These are phyloP conservation scores for Pyrrhoderma lamaoense DNA, from an alignment of 1,284 basidiomycete species.

Conservation along the genomic window DNA sequence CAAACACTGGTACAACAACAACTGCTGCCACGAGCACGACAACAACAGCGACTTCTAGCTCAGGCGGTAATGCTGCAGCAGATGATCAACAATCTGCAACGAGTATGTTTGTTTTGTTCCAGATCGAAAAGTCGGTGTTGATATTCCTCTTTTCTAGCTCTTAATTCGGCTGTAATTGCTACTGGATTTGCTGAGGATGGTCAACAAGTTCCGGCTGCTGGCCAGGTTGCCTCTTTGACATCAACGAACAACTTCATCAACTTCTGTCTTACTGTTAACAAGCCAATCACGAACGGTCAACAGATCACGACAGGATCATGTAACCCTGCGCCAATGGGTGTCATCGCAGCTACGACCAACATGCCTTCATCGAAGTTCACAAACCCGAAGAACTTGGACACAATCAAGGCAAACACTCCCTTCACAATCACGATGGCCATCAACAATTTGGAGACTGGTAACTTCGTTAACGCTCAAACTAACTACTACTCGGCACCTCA, in stretches of 20 bases:
- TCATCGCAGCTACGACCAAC: conserved; percentile 35
- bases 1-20: background rate
- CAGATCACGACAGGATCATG: conserved; percentile 38
- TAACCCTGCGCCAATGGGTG: conserved; percentile 36
- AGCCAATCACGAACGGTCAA: conserved; percentile 37
- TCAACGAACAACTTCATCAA: conserved; percentile 54
- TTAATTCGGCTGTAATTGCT: conserved; percentile 36
- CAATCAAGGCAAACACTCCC: conserved; percentile 33
- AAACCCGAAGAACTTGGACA: conserved; percentile 37
- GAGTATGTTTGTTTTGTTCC: background rate
- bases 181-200: conserved; percentile 39
- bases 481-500: conserved; percentile 56
- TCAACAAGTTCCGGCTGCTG: conserved; percentile 34
- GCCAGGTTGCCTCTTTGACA: conserved; percentile 41
- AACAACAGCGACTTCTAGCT: background rate
- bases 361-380: conserved; percentile 48
- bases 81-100: conserved; percentile 13
- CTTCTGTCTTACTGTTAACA: conserved; percentile 26
- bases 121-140: background rate
- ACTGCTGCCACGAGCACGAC: background rate
- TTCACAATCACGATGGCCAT: conserved; percentile 48
- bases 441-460: conserved; percentile 41
- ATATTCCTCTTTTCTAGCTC: conserved; percentile 21
- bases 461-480: conserved; percentile 44
- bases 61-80: background rate